Evolutionary conservation across 73 alveolate species (phyloP).

Genomic region (Symbiodinium natans): DNA sequence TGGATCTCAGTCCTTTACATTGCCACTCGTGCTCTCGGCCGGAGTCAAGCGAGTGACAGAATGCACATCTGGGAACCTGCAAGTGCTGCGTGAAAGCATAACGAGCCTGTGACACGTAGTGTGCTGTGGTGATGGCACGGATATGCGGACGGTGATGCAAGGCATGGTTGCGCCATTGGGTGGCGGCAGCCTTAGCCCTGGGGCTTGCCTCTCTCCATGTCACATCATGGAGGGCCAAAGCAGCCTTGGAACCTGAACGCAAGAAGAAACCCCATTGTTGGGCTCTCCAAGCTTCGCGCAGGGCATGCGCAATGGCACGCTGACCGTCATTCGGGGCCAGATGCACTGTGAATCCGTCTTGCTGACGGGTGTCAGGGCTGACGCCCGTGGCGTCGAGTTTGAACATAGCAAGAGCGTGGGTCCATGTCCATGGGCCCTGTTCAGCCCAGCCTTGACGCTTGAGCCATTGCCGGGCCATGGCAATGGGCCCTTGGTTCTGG

Average conservation of each 20-base stretch:
- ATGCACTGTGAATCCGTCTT: background rate
- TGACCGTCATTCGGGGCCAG: background rate
- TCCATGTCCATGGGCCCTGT: background rate
- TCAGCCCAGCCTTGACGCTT: too few species aligned
- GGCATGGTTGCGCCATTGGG: background rate
- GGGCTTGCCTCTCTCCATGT: background rate
- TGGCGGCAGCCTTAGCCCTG: background rate
- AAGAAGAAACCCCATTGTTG: background rate
- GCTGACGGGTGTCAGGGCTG: background rate
- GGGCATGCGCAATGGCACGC: background rate
- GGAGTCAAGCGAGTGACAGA: background rate
- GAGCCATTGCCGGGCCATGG: background rate
- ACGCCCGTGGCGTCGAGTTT: background rate
- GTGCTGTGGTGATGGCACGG: background rate
- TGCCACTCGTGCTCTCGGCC: background rate
- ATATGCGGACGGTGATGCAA: background rate
- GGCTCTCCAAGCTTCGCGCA: background rate
- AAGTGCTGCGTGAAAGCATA: background rate
- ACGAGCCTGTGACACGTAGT: background rate
- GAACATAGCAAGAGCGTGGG: background rate
- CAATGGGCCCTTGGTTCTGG: background rate
- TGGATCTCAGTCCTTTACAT: background rate
- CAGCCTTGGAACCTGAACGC: background rate
- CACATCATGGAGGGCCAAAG: background rate
- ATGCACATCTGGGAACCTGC: background rate